Conservation (phyloP, 192 early-diverging fungal species). For the Backusella australiensis region DNA sequence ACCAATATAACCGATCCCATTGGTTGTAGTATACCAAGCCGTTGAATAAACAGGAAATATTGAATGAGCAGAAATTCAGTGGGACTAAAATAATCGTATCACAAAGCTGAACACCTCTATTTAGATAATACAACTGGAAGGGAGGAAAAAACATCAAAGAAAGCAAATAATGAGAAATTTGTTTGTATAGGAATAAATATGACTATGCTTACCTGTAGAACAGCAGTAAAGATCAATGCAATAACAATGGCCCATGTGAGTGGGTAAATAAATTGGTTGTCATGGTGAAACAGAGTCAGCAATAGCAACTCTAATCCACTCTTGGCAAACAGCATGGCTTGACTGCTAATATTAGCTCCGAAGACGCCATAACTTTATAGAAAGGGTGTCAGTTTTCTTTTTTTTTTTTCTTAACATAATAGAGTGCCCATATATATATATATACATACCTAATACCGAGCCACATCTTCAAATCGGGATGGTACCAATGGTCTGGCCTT, state of each 20-base stretch:
- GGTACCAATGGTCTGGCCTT: neutral
- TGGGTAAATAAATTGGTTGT: conserved; percentile 73
- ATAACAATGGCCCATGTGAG: conserved; percentile 66
- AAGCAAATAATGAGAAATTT: neutral
- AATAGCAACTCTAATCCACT: conserved; percentile 72
- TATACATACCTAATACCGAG: conserved; percentile 26
- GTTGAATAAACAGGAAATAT: conserved; percentile 70
- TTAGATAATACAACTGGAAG: conserved; percentile 72
- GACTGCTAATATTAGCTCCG: conserved; percentile 74
- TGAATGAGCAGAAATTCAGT: conserved; percentile 76
- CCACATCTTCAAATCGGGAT: conserved; percentile 31
- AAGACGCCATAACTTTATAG: conserved; percentile 57
- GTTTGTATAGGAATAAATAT: neutral
- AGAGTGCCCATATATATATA: neutral
- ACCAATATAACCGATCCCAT: conserved; percentile 57
- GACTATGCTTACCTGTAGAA: conserved; percentile 49
- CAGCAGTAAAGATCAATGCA: conserved; percentile 52
- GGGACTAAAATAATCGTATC: conserved; percentile 77
- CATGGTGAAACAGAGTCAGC: conserved; percentile 51
- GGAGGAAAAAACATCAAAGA: neutral
- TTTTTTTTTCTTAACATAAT: no score
- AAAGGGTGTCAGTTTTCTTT: neutral
- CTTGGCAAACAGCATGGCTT: conserved; percentile 76
- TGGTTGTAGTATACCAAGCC: conserved; percentile 79
- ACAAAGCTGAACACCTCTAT: conserved; percentile 69